Evolutionary conservation across 2,329 filamentous ascomycete genomes (phyloP).

Genomic region (Pezicula radicicola): DNA sequence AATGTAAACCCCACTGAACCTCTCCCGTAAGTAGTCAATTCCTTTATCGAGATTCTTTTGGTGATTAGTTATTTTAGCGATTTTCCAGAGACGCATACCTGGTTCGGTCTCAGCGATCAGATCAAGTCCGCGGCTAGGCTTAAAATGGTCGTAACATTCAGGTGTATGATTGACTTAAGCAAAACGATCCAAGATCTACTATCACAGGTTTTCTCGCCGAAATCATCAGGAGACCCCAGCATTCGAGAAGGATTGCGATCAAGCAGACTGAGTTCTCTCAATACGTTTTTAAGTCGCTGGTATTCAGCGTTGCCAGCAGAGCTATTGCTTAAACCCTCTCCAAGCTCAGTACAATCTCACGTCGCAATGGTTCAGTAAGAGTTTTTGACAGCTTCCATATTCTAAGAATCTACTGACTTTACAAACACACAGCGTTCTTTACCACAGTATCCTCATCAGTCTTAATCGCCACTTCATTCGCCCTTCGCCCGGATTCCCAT

Average conservation of each 20-base stretch:
- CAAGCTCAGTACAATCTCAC: not conserved
- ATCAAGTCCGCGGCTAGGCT: not conserved
- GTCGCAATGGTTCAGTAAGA: not conserved
- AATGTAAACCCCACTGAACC: conserved; percentile 5
- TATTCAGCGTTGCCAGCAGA: not conserved
- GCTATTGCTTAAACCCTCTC: not conserved
- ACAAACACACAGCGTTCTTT: not conserved
- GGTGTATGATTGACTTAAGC: not conserved
- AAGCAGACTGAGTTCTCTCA: not conserved
- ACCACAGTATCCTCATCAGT: conserved; percentile 20
- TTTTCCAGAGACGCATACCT: conserved; percentile 17
- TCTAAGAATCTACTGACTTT: not conserved
- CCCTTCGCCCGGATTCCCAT: conserved; percentile 6
- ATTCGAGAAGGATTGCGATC: not conserved
- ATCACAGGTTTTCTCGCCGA: not conserved
- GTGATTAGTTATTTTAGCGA: conserved; percentile 10
- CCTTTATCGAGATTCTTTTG: conserved; percentile 12
- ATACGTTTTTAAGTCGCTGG: not conserved
- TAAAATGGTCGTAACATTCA: conserved; percentile 13
- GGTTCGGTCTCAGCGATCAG: conserved; percentile 20
- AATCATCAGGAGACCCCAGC: not conserved
- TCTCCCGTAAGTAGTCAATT: conserved; percentile 7
- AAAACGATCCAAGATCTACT: not conserved
- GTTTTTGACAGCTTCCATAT: not conserved
- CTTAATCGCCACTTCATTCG: conserved; percentile 14